Percentiles rank a stretch among this genome's conserved stretches.
Conservation (phyloP, 495 filamentous ascomycete genomes). For the Penicillium herquei region DNA sequence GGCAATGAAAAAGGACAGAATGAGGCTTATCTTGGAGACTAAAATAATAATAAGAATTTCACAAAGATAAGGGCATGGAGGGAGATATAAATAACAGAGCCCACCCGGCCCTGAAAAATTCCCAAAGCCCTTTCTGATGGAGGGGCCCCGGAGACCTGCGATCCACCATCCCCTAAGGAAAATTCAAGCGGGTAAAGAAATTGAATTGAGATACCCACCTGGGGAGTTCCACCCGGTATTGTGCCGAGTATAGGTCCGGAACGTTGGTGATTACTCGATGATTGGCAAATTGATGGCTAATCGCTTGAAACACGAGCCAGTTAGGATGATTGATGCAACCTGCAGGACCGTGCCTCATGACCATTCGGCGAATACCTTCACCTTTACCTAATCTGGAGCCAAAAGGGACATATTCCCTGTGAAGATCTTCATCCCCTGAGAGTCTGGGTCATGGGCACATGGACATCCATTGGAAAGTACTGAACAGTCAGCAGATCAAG, state of each 20-base stretch:
- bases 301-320: constrained; percentile 3
- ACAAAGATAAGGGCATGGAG: constrained; percentile 18
- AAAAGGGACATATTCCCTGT: constrained; percentile 1
- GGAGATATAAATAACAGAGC: constrained; percentile 27
- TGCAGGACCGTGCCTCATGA: constrained; percentile 4
- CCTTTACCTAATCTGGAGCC: constrained; percentile 15
- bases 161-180: constrained; percentile 4
- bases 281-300: constrained; percentile 15
- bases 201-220: constrained; percentile 10
- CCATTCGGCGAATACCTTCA: constrained; percentile 16
- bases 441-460: neutral
- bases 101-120: neutral
- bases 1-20: constrained; percentile 7
- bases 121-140: neutral
- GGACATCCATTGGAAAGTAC: neutral
- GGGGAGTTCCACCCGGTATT: constrained; percentile 10
- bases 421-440: neutral
- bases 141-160: constrained; percentile 6
- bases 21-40: neutral
- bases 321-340: constrained; percentile 4
- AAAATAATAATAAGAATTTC: neutral
- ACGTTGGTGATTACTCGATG: constrained; percentile 24
- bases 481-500: neutral
- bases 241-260: constrained; percentile 1
- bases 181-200: constrained; percentile 1